Evolutionary conservation across 345 rosid genomes (phyloP).

Genomic region (Excoecaria agallocha): DNA sequence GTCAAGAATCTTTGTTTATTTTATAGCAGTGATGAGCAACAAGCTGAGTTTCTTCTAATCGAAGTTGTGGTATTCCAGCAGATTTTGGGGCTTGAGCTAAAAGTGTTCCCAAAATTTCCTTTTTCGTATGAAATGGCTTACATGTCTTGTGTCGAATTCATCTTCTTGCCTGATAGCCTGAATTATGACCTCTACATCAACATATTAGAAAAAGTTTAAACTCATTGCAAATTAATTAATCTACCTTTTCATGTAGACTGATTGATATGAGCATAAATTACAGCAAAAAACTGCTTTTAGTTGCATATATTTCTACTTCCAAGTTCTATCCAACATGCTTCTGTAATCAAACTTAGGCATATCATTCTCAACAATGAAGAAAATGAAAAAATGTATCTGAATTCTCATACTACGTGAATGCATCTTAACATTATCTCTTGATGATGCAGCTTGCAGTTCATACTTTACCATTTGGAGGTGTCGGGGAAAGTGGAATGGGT

Average conservation of each 20-base stretch:
- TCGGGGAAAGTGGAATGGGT: conserved; percentile 92
- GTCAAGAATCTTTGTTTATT: too few relatives aligned
- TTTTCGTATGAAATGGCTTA: neutral
- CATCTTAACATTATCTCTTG: neutral
- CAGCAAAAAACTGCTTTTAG: neutral
- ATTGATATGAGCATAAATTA: neutral
- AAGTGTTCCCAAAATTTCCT: neutral
- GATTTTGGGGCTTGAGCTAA: neutral
- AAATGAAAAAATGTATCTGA: too few relatives aligned
- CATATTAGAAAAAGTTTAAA: neutral
- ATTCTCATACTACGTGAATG: neutral
- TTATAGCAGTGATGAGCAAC: too few relatives aligned
- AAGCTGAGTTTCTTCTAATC: too few relatives aligned
- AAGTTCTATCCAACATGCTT: neutral
- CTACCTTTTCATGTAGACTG: neutral
- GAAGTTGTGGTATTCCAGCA: too few relatives aligned
- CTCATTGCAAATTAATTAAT: neutral
- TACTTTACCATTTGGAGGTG: conserved; percentile 87
- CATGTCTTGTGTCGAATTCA: neutral
- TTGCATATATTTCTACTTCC: neutral
- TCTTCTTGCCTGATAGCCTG: neutral
- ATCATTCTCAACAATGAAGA: neutral
- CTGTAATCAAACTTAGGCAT: neutral
- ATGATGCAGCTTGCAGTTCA: conserved; percentile 60
- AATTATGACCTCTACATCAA: neutral